Conservation (phyloP, 2,329 filamentous ascomycete genomes). For the Fusarium sp. region DNA sequence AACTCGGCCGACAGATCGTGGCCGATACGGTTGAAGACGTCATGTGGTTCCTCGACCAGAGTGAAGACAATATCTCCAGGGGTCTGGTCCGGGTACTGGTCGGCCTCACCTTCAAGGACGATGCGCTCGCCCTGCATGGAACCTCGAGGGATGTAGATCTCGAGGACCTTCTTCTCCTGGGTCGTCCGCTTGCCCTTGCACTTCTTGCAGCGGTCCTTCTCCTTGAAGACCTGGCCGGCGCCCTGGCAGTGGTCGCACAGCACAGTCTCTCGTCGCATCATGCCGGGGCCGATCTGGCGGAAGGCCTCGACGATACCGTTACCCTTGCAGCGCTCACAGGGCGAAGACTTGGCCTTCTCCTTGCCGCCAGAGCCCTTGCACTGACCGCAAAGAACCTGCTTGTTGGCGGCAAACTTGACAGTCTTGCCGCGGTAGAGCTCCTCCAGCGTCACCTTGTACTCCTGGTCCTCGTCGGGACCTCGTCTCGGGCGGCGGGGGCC, state of each 20-base stretch:
- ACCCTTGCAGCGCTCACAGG: conserved; percentile 88
- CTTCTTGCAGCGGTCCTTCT: conserved; percentile 98
- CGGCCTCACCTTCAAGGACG: conserved; percentile 90
- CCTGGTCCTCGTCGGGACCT: conserved; percentile 87
- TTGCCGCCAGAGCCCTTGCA: conserved; percentile 94
- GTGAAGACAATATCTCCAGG: conserved; percentile 95
- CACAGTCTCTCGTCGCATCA: conserved; percentile 84
- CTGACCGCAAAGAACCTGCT: conserved; percentile 87
- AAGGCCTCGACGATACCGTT: conserved; percentile 81
- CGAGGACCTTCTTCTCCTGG: conserved; percentile 91
- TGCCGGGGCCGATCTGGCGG: conserved; percentile 85
- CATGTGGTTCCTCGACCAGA: conserved; percentile 83
- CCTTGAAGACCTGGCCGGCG: conserved; percentile 87
- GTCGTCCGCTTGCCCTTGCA: conserved; percentile 93
- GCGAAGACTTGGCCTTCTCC: conserved; percentile 86
- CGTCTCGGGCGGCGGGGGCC: conserved; percentile 73
- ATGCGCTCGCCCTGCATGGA: conserved; percentile 90
- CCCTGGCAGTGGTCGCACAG: conserved; percentile 87
- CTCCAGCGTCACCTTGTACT: conserved; percentile 91
- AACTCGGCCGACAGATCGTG: conserved; percentile 87
- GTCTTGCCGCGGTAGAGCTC: conserved; percentile 99
- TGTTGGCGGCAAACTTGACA: conserved; percentile 94
- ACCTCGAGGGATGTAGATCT: conserved; percentile 94
- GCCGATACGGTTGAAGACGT: conserved; percentile 84
- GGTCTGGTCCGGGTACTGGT: conserved; percentile 88